phyloP scores from a whole-genome alignment of 768 basidiomycete genomes.

The Lanmaoa rubissima region DNA sequence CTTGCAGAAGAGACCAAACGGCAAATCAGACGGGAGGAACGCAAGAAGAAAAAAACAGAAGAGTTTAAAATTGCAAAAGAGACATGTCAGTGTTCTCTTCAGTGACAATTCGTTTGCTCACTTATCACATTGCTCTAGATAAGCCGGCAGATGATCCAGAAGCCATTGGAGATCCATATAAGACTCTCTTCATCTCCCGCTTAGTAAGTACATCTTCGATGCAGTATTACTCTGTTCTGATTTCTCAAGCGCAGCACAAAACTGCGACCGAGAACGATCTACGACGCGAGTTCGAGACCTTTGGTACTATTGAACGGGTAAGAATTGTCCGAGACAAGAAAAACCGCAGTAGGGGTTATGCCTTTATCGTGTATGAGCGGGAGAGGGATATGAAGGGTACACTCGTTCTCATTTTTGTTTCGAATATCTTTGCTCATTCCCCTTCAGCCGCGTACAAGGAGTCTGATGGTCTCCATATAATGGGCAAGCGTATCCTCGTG shows the following conservation, averaged over 20 bases:
- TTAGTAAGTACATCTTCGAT: slow-evolving; percentile 49
- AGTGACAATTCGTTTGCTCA: not conserved
- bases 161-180: slow-evolving; percentile 95
- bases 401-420: slow-evolving; percentile 8
- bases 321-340: slow-evolving; percentile 92
- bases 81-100: slow-evolving; percentile 61
- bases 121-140: slow-evolving; percentile 48
- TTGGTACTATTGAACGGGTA: slow-evolving; percentile 92
- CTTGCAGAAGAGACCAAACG: slow-evolving; percentile 81
- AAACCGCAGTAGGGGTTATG: slow-evolving; percentile 84
- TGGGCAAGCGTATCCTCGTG: slow-evolving; percentile 93
- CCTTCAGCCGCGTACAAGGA: slow-evolving; percentile 91
- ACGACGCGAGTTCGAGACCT: slow-evolving; percentile 92
- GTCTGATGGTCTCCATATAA: slow-evolving; percentile 93
- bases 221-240: slow-evolving; percentile 9
- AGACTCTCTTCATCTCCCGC: slow-evolving; percentile 94
- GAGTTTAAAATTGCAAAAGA: slow-evolving; percentile 81
- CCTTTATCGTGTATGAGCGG: slow-evolving; percentile 96
- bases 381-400: slow-evolving; percentile 99
- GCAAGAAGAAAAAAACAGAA: slow-evolving; percentile 72
- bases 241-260: slow-evolving; percentile 64
- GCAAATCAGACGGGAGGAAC: slow-evolving; percentile 72
- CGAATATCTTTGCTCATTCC: slow-evolving; percentile 17
- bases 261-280: slow-evolving; percentile 89
- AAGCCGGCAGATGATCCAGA: slow-evolving; percentile 90